phyloP scores from a whole-genome alignment of 352 stramenopile species.

The Pythium oligandrum region DNA sequence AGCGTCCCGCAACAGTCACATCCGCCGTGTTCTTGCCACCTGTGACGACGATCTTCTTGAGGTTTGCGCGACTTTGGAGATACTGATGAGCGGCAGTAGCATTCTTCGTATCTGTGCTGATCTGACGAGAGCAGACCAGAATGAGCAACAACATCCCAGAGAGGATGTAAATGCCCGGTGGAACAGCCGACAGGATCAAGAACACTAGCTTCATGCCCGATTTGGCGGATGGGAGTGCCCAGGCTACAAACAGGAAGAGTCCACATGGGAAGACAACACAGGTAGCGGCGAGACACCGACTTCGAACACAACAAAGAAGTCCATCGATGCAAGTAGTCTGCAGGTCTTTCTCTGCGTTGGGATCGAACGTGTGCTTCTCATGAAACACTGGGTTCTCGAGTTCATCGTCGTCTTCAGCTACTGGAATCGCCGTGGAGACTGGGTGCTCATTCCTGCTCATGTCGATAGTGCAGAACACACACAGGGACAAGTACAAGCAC shows the following conservation, averaged over 20 bases:
- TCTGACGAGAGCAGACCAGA: constrained; percentile 49
- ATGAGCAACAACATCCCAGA: constrained; percentile 27
- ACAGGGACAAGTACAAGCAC: no score
- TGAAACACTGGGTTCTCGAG: constrained; percentile 58
- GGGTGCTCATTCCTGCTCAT: no score
- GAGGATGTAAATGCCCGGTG: constrained; percentile 32
- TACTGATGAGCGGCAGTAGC: constrained; percentile 57
- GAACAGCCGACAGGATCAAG: constrained; percentile 42
- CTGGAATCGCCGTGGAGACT: no score
- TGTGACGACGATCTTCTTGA: constrained; percentile 55
- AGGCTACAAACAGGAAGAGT: constrained; percentile 51
- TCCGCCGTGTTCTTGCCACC: constrained; percentile 19
- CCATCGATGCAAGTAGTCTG: constrained; percentile 33
- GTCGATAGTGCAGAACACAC: no score
- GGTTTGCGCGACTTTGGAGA: constrained; percentile 26
- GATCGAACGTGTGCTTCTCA: constrained; percentile 31
- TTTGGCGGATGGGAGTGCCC: constrained; percentile 23
- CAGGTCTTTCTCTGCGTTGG: constrained; percentile 20
- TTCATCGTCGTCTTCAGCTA: constrained; percentile 21
- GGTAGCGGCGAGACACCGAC: constrained; percentile 42
- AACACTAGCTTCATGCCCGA: constrained; percentile 23
- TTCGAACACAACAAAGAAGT: constrained; percentile 62
- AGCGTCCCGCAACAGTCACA: constrained; percentile 35
- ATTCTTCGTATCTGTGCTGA: constrained; percentile 47
- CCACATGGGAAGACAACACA: constrained; percentile 53